A percentile compares a stretch with the other conserved stretches of the same genome.
phyloP scores from a whole-genome alignment of 1,284 basidiomycete species.

The Malassezia dermatis region DNA sequence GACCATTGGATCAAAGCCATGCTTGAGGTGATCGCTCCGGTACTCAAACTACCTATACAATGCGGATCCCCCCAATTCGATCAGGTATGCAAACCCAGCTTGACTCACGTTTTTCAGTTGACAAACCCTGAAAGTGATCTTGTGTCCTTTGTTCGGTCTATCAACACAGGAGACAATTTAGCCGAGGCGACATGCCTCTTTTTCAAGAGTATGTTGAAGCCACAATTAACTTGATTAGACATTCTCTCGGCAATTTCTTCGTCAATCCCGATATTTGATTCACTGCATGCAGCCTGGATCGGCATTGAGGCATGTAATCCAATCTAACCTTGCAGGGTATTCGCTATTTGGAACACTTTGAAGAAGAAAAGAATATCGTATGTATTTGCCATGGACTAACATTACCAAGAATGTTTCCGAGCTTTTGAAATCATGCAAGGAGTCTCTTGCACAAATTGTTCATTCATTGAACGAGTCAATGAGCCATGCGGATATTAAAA shows the following conservation, averaged over 20 bases:
- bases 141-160: not conserved
- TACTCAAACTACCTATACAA: not conserved
- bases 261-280: not conserved
- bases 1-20: not conserved
- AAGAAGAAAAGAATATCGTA: not conserved
- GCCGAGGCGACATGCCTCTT: not conserved
- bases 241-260: not conserved
- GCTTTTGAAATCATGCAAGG: not conserved
- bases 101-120: not conserved
- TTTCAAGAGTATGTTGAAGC: not conserved
- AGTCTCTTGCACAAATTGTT: not conserved
- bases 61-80: not conserved
- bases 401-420: not conserved
- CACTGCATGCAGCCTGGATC: conserved; percentile 13
- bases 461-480: not conserved
- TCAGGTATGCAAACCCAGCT: not conserved
- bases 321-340: not conserved
- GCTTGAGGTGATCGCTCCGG: conserved; percentile 2
- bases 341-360: not conserved
- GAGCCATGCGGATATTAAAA: not conserved
- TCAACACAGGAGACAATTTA: not conserved
- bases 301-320: conserved; percentile 6
- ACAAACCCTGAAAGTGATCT: not conserved
- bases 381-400: not conserved
- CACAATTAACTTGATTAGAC: not conserved